phyloP scores from a whole-genome alignment of 352 stramenopile species.

The Phytophthora meadii region DNA sequence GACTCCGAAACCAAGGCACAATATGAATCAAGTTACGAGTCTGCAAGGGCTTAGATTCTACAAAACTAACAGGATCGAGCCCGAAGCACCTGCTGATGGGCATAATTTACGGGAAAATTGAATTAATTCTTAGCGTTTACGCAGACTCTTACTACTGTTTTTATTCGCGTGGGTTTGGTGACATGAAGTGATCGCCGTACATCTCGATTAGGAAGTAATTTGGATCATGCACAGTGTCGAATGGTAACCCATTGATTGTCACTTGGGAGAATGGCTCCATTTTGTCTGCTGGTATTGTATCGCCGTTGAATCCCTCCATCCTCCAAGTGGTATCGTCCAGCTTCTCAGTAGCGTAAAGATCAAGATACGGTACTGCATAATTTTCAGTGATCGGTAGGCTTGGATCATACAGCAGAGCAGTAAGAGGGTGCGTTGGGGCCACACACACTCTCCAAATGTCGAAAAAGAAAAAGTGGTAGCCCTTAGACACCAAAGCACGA shows the following conservation, averaged over 20 bases:
- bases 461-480: conserved; percentile 59
- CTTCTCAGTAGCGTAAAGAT: conserved; percentile 43
- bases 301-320: conserved; percentile 26
- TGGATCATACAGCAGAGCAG: conserved; percentile 42
- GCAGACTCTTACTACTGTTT: not conserved
- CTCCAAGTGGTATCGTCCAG: conserved; percentile 15
- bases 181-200: conserved; percentile 49
- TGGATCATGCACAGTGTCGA: conserved; percentile 46
- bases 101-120: no score
- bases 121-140: not conserved
- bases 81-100: not conserved
- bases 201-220: conserved; percentile 42
- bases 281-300: conserved; percentile 22
- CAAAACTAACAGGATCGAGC: not conserved
- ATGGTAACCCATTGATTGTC: conserved; percentile 39
- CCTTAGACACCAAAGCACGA: conserved; percentile 35
- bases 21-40: not conserved
- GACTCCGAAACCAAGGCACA: conserved; percentile 23
- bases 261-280: conserved; percentile 38
- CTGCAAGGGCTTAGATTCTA: not conserved
- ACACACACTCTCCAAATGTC: conserved; percentile 55
- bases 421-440: conserved; percentile 33
- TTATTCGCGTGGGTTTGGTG: conserved; percentile 26
- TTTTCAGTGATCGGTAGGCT: conserved; percentile 13
- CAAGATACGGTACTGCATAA: conserved; percentile 42